Base-by-base conservation (phyloP, 306 rosid genomes). In the Cucurbita pepo region DNA sequence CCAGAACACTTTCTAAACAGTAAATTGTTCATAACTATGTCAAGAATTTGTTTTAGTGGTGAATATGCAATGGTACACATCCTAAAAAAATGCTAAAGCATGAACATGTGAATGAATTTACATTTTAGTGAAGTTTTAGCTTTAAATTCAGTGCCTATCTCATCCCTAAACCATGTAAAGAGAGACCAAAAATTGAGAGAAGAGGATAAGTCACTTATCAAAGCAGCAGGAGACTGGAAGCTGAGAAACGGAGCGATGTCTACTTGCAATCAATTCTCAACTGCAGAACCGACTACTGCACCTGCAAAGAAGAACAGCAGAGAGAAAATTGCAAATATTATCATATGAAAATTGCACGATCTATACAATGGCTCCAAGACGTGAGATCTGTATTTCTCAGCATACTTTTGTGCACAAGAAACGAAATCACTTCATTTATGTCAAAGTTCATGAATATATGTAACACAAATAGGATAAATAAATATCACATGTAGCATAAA, bases 211-310 rank as follows among this genome's bases (percentile, higher is more conserved):
- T 94, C 99, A 63, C 88, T 84, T 74, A 91, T 86, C 79, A 94
- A 86, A 50, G 95, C 90, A 64, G 96, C 96, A 71, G 96, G 96
- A 71, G 95, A 91, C 81, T 79, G 90, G 66, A 94, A 75, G 78
- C 97, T 96, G 45, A 94, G 86, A 79, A 91, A 88, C 22, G 99
- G 99, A 78, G 89, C 90, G 71, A 94, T 72, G 78, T 91, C 99
- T 21, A 94, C 99, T 79, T 94, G 99, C 83, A 91, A 84, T 96
- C 92, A 94, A 82, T 80, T 91, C 88, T 94, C 99, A 71, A 91
- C 87, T 10, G 83, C 87, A 47, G 99, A 91, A 48, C 97, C 97
- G 66, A 94, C 92, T 55, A 88, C 91, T 0, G 96, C 99, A 1
- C 99, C 97, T n/a, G 95, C 82, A 88, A 69, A 80, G 51, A 71